Base-by-base conservation (phyloP, 768 basidiomycete species). In the Hygrophoropsis aurantiaca region DNA sequence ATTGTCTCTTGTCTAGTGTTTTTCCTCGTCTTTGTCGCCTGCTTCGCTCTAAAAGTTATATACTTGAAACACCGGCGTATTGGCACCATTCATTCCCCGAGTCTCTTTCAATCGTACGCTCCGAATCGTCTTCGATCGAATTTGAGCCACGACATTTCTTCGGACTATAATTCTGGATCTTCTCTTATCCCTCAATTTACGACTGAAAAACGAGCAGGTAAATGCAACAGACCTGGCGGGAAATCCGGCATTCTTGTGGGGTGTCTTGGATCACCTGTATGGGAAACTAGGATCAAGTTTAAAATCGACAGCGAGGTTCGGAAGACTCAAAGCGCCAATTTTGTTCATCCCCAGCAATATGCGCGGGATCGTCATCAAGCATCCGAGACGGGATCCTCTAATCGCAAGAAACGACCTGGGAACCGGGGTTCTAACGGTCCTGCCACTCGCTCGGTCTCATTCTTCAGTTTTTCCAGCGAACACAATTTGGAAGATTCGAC, bases 21-120 rank as follows among this genome's bases (percentile, higher is more conserved):
- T 19, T 47, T 66, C 25, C 36, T 57, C 15, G 39, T 66, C 21
- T 4, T 51, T 19, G 18, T 44, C 18, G 38, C 33, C 35, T 53
- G 55, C 25, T 27, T 66, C 46, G 49, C 38, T 23, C 16, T 61
- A 36, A 66, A 66, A 24, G 11, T 60, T 26, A 24, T 55, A 30
- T 66, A 66, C 40, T 53, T 68, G 56, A 59, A 64, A 19, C 47
- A 51, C 13, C 64, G 64, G 41, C 64, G 66, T 33, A 51, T 58
- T 19, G 42, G 52, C 20, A 57, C 57, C 3, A 57, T 66, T n/a
- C 64, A 63, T 37, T 37, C 51, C 15, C 51, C 52, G 3, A 39
- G 18, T 26, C 2, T 46, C 19, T 9, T 30, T 15, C 46, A 20
- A 5, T 45, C 50, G 13, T 3, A 40, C 2, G n/a, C 51, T 15